Base-by-base conservation (phyloP, 1,284 basidiomycete species). In the Malassezia pachydermatis region DNA sequence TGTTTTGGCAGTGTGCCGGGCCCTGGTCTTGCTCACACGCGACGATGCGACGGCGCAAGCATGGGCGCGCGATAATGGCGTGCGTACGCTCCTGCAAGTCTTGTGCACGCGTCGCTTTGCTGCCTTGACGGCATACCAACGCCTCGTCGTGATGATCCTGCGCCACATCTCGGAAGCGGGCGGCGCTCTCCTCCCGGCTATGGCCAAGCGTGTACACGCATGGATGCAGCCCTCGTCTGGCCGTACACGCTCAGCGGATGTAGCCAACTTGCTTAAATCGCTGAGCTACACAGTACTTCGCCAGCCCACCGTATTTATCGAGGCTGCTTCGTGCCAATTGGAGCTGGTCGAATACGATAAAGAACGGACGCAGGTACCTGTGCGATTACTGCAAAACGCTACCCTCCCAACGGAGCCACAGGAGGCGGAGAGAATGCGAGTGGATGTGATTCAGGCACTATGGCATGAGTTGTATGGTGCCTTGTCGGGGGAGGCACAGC, bases 161-260 rank as follows among this genome's bases (percentile, higher is more conserved):
- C 84, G 94, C 3, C 92, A 98, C 70, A 75, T 88, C 45, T 80
- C 92, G 44, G 94, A 99, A 73, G 84, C 89, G 58, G 66, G 77
- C 4, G 67, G 74, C 5, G 79, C 79, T 1, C 72, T 96, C 25
- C 78, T 80, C 46, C 75, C 76, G 5, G 78, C 86, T 54, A 90
- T 98, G 81, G 78, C 79, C 20, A 81, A 84, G 54, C 85, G 89
- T 60, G 78, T 96, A 9, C 65, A 70, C 30, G 40, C 48, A 8
- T 72, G 65, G 58, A 58, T 75, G 23, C 51, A 58, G 11, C 56
- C 58, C 27, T 45, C 20, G 8, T 5, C 40, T 9, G n/a, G n/a
- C n/a, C 43, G 44, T 8, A n/a, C 44, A 19, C 43, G 45, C 11
- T 11, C 29, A 4, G 32, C 44, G n/a, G 50, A 52, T 10, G 33